Evolutionary conservation across 2,329 filamentous ascomycete genomes (phyloP), one percentile per base, ranked within the genome.

Genomic region (Graphium sp.): DNA sequence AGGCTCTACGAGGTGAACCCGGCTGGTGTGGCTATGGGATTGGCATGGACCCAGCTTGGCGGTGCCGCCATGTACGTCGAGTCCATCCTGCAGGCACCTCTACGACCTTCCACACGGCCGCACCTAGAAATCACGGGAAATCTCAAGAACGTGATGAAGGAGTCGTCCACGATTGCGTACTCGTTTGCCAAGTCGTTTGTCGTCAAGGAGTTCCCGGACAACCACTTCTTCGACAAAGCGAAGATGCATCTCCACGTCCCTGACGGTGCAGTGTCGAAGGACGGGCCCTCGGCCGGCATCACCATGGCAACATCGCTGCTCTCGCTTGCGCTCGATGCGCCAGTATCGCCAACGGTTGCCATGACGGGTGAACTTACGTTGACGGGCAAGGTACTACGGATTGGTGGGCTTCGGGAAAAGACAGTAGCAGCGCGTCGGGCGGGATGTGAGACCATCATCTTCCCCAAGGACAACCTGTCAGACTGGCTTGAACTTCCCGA

Each of bases 331-430:
- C 58, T 95, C 22, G 72, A 93, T 39, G 66, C 67, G 25, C 66
- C 76, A 11, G 64, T 98, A 28, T 66, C 84, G 45, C 82, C 87
- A 6, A 83, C 81, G 1, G 74, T 95, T 40, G 87, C 91, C 34
- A 98, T 98, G 89, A 98, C 89, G 1, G 89, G 89, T 37, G 89
- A 98, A 55, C 61, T 98, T 37, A 98, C 91, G 2, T 74, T 98
- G 29, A 98, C 89, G 2, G 89, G 89, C 31, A 98, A 98, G 57
- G 87, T 98, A 3, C 58, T 98, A 29, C 68, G 89, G 36, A 98
- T 98, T 48, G 89, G 89, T 28, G 89, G 89, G 1, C 56, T 98
- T 41, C 65, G 89, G 26, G 89, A 98, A 59, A 98, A 98, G 74
- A 94, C 89, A 6, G 87, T 98, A 22, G 89, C 89, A 18, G 91